Base-by-base conservation (phyloP, 768 basidiomycete genomes). In the Termitomyces titanicus region DNA sequence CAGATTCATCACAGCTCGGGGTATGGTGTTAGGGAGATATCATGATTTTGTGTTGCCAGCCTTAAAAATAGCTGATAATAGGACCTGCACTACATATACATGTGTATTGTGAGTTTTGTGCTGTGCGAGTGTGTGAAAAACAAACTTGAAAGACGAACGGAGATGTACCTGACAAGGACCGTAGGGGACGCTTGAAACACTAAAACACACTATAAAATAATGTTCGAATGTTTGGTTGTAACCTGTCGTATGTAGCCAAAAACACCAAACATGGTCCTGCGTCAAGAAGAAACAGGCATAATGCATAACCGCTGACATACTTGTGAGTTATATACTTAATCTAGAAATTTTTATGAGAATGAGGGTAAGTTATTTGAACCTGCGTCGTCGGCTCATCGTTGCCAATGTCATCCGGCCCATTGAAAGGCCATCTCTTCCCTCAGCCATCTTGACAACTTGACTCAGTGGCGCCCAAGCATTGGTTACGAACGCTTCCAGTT, bases 401-500 rank as follows among this genome's bases (percentile, higher is more conserved):
- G 52, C 51, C 25, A 62, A 3, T 34, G 58, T 65, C 29, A 80
- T 64, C 62, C 80, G 76, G 35, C 84, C 85, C 51, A 86, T 67
- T 5, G 70, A 75, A 47, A 88, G 50, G 18, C 66, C 64, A 45
- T 79, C 73, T 61, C 76, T 74, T 12, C 77, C 82, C 64, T 88
- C 86, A 20, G 83, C 84, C 76, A 88, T 76, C 53, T 70, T 73
- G 38, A 84, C 72, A 1, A 79, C 76, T 62, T 85, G 79, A 22
- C 78, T 76, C 2, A 87, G 62, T 27, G 79, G 74, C 31, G 73
- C 72, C 74, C 77, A 79, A 3, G 72, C 74, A 22, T 66, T 68
- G 13, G 69, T 69, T 17, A 73, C 70, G 29, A 79, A 60, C 3
- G 65, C 61, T 48, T 64, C 65, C 53, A 56, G 60, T 51, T 59